These are phyloP conservation scores for Phytopythium aichiense DNA, from an alignment of 352 stramenopile genomes.

Conservation along the genomic window DNA sequence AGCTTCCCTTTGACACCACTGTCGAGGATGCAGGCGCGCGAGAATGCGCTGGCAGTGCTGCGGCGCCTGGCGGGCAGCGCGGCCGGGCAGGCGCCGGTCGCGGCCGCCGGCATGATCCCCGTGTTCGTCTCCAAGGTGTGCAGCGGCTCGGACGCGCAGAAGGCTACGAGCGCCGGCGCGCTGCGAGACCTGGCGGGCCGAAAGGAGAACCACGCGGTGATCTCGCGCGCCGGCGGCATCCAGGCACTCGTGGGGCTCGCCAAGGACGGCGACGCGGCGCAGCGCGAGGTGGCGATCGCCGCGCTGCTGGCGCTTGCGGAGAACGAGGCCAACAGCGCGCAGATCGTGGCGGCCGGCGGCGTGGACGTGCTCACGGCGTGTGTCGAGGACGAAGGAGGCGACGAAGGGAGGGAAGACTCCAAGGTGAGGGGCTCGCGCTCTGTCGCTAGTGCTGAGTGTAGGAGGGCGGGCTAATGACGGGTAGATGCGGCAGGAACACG, in stretches of 20 bases:
- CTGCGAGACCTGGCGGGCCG: background rate
- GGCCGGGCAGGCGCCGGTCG: background rate
- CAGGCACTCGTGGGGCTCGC: background rate
- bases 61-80: background rate
- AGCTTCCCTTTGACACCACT: too few species aligned
- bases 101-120: background rate
- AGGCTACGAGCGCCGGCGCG: background rate
- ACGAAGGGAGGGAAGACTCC: background rate
- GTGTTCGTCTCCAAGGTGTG: background rate
- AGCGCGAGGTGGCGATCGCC: background rate
- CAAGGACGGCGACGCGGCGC: background rate
- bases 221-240: background rate
- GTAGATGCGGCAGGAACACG: background rate
- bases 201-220: background rate
- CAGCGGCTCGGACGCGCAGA: background rate
- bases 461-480: background rate
- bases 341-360: background rate
- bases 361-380: background rate
- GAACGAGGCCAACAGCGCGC: background rate
- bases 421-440: background rate
- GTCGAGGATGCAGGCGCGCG: background rate
- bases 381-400: background rate
- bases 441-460: background rate
- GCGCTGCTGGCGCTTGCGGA: background rate
- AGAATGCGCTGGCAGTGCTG: background rate